Evolutionary conservation across 1,284 basidiomycete genomes (phyloP), one percentile per base, ranked within the genome.

Genomic region (Phenoliferia sp.): DNA sequence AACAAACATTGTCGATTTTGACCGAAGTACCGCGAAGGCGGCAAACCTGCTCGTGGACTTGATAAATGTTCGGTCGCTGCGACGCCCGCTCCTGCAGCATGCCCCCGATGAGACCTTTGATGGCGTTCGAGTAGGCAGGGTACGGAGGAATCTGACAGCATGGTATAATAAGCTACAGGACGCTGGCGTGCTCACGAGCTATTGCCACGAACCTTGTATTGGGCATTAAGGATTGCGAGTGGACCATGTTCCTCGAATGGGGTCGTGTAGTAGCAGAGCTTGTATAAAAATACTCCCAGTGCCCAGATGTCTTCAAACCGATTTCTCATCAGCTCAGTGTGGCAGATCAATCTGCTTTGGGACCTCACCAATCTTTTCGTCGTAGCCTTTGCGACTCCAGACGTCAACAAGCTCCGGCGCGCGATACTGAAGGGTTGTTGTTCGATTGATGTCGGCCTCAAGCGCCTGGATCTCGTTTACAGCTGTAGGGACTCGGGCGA

Each of bases 321-420:
- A 44, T 56, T 31, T 19, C 54, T n/a, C 16, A 31, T 57, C 55
- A 57, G 55, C 55, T 28, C n/a, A 31, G 31, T 12, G 17, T 57
- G 7, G n/a, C 55, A 19, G 16, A 3, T 52, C 48, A 7, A 9
- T 28, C 17, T 52, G n/a, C 48, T 12, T 22, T 22, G 48, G 2
- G 22, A 39, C 75, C 81, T 70, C 66, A 82, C 82, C 83, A 63
- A 92, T 91, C 81, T 94, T 94, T 79, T 94, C 91, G 76, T 94
- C 91, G 58, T 94, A 86, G 2, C 90, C 88, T 67, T 90, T 84
- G 65, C 91, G 85, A 62, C 89, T 84, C 79, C 90, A 90, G 0
- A 90, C 87, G 78, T 99, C 95, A 34, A 99, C 90, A 93, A 99
- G 97, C 80, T 99, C 96, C 3, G 96, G 96, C 48, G 95, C 92